Evolutionary conservation across 805 yeast genomes (phyloP), one percentile per base, ranked within the genome.

Genomic region (Candida taoyuanica): DNA sequence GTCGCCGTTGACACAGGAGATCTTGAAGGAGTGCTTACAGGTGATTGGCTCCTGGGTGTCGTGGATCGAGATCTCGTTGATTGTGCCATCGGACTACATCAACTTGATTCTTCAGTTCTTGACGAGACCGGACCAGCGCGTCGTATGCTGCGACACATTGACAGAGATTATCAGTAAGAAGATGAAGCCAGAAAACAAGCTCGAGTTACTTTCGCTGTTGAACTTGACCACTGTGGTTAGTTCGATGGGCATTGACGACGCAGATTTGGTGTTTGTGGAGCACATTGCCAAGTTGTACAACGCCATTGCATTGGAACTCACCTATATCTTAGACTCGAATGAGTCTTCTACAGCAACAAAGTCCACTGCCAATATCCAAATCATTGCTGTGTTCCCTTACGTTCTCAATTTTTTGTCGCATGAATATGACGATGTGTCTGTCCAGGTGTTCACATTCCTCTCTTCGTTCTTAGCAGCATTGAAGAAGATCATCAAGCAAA

Each of bases 361-460:
- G 29, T 48, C 46, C 19, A 58, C 64, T 51, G 73, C 75, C 16
- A 64, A 70, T 41, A 66, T 64, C 31, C 73, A 77, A 49, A 65
- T 85, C 15, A 58, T 78, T 20, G 74, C 75, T 40, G 65, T 85
- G 15, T 75, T 86, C 68, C 96, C 97, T 17, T 67, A 78, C 21
- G 67, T 84, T 7, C 70, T 91, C 42, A 71, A 70, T 42, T 85
- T 82, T 47, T 70, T 93, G 56, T 72, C 76, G 21, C 83, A 87
- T 58, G 95, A 82, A 46, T 88, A 81, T 55, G 98, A 93, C 59
- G 97, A 93, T 49, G 81, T 91, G 12, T 77, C 94, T 1, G 69
- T 73, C 27, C 95, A 86, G 58, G 83, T 87, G 6, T 83, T 91
- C 54, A 82, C 93, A 7, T 84, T 87, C 52, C 65, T 93, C 32